phyloP scores from a whole-genome alignment of 2,329 filamentous ascomycete species.

The Diaporthe sp. region DNA sequence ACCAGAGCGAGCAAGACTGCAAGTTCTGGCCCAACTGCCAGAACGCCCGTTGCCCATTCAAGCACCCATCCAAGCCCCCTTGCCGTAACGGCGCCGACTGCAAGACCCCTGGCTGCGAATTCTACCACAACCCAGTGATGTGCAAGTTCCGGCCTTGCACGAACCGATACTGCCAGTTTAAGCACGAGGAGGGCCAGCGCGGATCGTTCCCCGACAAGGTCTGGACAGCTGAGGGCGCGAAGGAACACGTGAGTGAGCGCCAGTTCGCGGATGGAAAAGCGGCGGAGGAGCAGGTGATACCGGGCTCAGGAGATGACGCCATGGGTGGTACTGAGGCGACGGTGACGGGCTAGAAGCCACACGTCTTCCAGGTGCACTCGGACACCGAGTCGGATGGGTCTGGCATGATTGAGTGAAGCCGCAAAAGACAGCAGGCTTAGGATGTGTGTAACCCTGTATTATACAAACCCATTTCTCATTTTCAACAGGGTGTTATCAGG shows the following conservation, averaged over 20 bases:
- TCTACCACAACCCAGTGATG: slow-evolving; percentile 85
- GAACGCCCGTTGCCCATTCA: slow-evolving; percentile 88
- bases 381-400: slow-evolving; percentile 11
- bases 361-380: slow-evolving; percentile 31
- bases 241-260: slow-evolving; percentile 85
- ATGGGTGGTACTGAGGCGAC: slow-evolving; percentile 54
- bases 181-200: slow-evolving; percentile 91
- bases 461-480: slow-evolving; percentile 22
- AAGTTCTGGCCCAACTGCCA: slow-evolving; percentile 93
- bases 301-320: slow-evolving; percentile 59
- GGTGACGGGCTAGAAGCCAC: slow-evolving; percentile 47
- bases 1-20: slow-evolving; percentile 88
- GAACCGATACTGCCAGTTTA: slow-evolving; percentile 88
- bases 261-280: slow-evolving; percentile 83
- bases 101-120: slow-evolving; percentile 84
- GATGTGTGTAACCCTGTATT: slow-evolving; percentile 28
- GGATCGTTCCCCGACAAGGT: slow-evolving; percentile 89
- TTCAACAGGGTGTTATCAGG: slow-evolving; percentile 24
- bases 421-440: not conserved
- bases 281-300: slow-evolving; percentile 79
- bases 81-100: slow-evolving; percentile 95
- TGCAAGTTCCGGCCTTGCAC: slow-evolving; percentile 95
- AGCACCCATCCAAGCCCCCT: slow-evolving; percentile 86
- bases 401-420: slow-evolving; percentile 8
- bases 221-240: slow-evolving; percentile 77